Base-by-base conservation (phyloP, 2,329 filamentous ascomycete species). In the Davidsoniella neocaledoniae region DNA sequence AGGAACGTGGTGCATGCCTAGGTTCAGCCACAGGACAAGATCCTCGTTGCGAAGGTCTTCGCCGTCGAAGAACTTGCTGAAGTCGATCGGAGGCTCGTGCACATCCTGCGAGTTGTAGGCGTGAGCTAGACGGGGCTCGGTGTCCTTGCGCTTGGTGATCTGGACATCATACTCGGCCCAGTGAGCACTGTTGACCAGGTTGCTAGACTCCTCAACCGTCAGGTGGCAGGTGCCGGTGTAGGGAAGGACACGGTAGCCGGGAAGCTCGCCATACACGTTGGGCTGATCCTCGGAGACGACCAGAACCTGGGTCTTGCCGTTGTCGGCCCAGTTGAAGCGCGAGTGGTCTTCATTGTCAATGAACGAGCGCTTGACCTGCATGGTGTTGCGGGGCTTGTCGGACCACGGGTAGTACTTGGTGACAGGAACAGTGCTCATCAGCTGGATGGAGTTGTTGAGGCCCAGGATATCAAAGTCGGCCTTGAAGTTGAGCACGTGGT, bases 1-100 rank as follows among this genome's bases (percentile, higher is more conserved):
- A 8, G 73, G 70, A n/a, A 75, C 60, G 56, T 77, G 74, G 56
- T 77, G 72, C 68, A 73, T 76, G 14, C 74, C 74, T 6, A 67
- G 55, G 53, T 66, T 76, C 52, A 76, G 64, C 66, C 69, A 76
- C 10, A 76, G 48, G 2, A 75, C 71, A 9, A 72, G 71, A 21
- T 55, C 54, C n/a, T 53, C 50, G 10, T 53, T 45, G 42, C 51
- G 48, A 7, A 55, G 48, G 23, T 19, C 41, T 51, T 54, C 54
- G 44, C 54, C 53, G 33, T 55, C 53, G 19, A 71, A 65, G 54
- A 71, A 70, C 44, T 65, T 65, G 29, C 56, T 55, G 56, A 73
- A 73, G 54, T 72, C 64, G 5, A 72, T 60, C 4, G 68, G 57
- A 1, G 70, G 69, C 43, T 69, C 61, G 5, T 60, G 51, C 3